Base-by-base conservation (phyloP, 352 stramenopile species). In the Phytophthora hibernalis region DNA sequence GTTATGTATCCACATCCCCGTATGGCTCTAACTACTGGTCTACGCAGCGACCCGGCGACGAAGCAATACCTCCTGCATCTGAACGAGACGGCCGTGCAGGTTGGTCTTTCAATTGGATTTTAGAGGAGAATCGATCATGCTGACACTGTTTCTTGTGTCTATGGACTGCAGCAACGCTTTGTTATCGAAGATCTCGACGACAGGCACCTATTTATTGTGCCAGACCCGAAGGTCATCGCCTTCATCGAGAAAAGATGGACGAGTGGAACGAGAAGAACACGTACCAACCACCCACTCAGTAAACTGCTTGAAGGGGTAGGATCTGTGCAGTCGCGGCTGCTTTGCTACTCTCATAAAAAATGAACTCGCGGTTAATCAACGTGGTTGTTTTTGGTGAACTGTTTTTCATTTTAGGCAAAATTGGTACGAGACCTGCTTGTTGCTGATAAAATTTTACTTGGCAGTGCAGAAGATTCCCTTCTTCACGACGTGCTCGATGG, bases 171-270 rank as follows among this genome's bases (percentile, higher is more conserved):
- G 82, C 81, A 92, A 61, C 82, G 87, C 53, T 95, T 95, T 75
- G 86, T 95, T 64, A 95, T 95, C 59, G 85, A 93, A 76, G 87
- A 95, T 68, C 69, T 95, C 47, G 87, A 95, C 65, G 87, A 95
- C 54, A 87, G 61, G 30, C 87, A 95, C 50, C 61, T 95, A 75
- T 95, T 95, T 87, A 93, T 95, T 70, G 82, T 93, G 47, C 87
- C 87, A 6, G 82, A 93, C 43, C 82, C 80, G 16, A 91, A 91
- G 57, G 77, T 95, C 47, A 89, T 95, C 54, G 75, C 72, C 43
- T 93, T 93, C 54, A 95, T 95, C 55, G 82, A 95, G 61, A 90
- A 92, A 95, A 93, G 77, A 92, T 95, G 81, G 87, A 95, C 73
- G 85, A 95, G 62, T 95, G 87, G 87, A 95, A 95, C 65, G 85